Conservation (phyloP, 768 basidiomycete species). For the Flagelloscypha sp. region DNA sequence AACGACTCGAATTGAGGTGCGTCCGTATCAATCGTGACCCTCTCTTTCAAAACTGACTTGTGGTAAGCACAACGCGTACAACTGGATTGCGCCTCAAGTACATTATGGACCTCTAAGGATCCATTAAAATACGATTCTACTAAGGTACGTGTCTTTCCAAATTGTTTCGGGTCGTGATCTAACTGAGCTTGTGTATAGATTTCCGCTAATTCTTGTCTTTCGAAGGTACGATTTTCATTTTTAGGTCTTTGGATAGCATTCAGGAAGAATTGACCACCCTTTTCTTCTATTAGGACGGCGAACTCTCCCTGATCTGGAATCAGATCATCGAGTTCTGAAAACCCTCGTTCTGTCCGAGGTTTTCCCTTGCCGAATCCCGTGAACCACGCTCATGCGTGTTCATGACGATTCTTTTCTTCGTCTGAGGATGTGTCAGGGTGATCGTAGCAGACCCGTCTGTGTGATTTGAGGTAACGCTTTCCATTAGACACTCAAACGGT, state of each 20-base stretch:
- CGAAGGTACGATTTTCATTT: no score
- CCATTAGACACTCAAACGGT: constrained; percentile 6
- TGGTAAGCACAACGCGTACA: constrained; percentile 22
- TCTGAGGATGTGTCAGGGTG: constrained; percentile 3
- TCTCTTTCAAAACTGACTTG: no score
- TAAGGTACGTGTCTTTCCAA: no score
- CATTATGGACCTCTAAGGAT: constrained; percentile 46
- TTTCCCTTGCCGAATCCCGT: neutral
- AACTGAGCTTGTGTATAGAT: no score
- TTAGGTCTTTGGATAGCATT: no score
- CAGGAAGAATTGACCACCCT: no score
- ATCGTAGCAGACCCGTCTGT: neutral
- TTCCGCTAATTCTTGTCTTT: no score
- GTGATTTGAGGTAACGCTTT: neutral
- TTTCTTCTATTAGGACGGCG: constrained; percentile 1
- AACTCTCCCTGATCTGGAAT: constrained; percentile 6
- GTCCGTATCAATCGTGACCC: constrained; percentile 48
- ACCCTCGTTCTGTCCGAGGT: neutral
- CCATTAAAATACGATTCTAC: no score
- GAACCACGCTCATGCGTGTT: constrained; percentile 4
- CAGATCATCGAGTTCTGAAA: constrained; percentile 5
- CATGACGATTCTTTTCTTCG: neutral
- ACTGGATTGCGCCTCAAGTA: constrained; percentile 45
- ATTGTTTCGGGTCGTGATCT: no score
- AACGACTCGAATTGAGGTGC: constrained; percentile 58